Evolutionary conservation across 2,329 filamentous ascomycete species (phyloP).

Genomic region (Emericellopsis atlantica): DNA sequence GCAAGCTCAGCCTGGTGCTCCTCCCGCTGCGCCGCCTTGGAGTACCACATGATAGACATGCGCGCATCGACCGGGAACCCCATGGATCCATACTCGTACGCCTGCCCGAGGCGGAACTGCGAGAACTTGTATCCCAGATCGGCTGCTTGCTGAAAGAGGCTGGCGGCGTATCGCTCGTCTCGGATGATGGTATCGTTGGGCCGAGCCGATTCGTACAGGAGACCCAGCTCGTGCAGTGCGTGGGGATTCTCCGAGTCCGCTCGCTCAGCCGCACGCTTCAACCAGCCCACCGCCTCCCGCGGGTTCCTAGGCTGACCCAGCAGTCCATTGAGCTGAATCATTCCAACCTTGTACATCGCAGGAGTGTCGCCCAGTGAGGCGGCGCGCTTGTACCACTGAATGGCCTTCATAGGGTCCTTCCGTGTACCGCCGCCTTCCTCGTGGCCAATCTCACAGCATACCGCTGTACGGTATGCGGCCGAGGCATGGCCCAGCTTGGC

Average conservation of each 20-base stretch:
- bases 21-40: constrained; percentile 76
- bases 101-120: constrained; percentile 78
- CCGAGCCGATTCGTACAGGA: constrained; percentile 51
- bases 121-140: constrained; percentile 90
- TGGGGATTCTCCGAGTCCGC: constrained; percentile 88
- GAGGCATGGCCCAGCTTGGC: constrained; percentile 80
- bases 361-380: constrained; percentile 82
- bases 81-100: constrained; percentile 80
- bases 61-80: constrained; percentile 74
- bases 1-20: constrained; percentile 88
- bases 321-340: constrained; percentile 87
- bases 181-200: constrained; percentile 61
- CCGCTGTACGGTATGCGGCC: constrained; percentile 85
- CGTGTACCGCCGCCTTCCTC: constrained; percentile 90
- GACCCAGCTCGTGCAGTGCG: constrained; percentile 76
- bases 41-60: constrained; percentile 88
- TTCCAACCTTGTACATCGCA: constrained; percentile 97
- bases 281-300: constrained; percentile 78
- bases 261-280: constrained; percentile 82
- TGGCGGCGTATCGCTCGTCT: constrained; percentile 71
- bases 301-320: constrained; percentile 78
- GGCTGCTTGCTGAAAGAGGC: constrained; percentile 73
- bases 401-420: constrained; percentile 82
- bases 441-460: constrained; percentile 92
- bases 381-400: constrained; percentile 95